Percentiles rank a stretch among this genome's conserved stretches.
Evolutionary conservation across 345 rosid genomes (phyloP).

Genomic region (Theobroma cacao): DNA sequence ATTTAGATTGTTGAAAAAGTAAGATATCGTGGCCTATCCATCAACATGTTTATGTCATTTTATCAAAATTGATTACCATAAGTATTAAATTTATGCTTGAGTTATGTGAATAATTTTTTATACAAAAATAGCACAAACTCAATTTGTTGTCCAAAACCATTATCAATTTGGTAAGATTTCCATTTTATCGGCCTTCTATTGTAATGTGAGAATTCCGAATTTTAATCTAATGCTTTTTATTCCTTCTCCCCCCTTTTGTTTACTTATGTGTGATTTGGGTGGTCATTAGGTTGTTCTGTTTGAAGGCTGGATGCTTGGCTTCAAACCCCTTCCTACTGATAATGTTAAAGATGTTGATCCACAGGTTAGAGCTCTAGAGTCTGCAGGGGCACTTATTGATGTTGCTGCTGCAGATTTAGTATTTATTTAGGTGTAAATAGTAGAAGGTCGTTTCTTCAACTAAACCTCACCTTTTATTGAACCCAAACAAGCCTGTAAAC

Average conservation of each 20-base stretch:
- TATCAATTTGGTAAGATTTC: not conserved
- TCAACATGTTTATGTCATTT: not conserved
- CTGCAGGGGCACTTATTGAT: not conserved
- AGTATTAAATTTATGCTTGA: not conserved
- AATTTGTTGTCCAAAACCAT: not conserved
- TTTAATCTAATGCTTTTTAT: not conserved
- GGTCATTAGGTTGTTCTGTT: conserved; percentile 66
- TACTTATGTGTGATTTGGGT: conserved; percentile 8
- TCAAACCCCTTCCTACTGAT: conserved; percentile 66
- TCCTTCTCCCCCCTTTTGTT: not conserved
- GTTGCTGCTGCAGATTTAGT: not conserved
- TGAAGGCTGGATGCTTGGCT: conserved; percentile 99
- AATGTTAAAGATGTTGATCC: conserved; percentile 73
- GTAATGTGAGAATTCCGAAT: not conserved
- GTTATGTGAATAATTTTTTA: not conserved
- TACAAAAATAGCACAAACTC: not conserved
- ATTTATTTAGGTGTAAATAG: no score
- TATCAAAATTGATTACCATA: not conserved
- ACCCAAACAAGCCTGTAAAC: no score
- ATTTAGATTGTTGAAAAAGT: not conserved
- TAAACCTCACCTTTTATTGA: no score
- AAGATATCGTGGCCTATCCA: not conserved
- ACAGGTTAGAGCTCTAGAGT: conserved; percentile 48
- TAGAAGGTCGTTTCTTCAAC: no score
- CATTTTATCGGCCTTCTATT: not conserved